Evolutionary conservation across 805 yeast species (phyloP), one percentile per base, ranked within the genome.

Genomic region (Yamadazyma takamatsuzukensis): DNA sequence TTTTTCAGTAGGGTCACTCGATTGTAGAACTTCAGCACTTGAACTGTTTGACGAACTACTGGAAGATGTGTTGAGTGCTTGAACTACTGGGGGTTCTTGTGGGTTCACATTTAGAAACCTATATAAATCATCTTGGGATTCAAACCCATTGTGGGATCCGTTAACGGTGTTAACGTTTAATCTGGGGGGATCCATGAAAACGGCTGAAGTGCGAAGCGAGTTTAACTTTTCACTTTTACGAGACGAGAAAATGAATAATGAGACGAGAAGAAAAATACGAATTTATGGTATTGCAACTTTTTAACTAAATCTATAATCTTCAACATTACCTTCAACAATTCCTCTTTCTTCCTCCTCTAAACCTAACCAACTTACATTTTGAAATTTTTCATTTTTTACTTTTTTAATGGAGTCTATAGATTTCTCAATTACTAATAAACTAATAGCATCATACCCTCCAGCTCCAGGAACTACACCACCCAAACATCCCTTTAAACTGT

Each of bases 381-480:
- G 34, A 37, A 78, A 74, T 4, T 48, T 44, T 1, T 40, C 36
- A 0, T 35, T 30, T 8, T 31, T 27, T 7, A 59, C 51, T 3
- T 27, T 34, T 4, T 27, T 19, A 12, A 62, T 63, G 8, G 45
- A 39, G 2, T 48, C 55, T 3, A 73, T 53, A 2, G 73, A 54
- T 1, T 56, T 49, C 17, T 72, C 76, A 2, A 73, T 67, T 2
- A 82, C 80, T 17, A 93, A 56, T 17, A 90, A 49, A 35, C 94
- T 75, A 13, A 93, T 75, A 1, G 98, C 98, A 63, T 93, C 98
- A 52, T 79, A 83, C 0, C 98, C 98, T 17, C 98, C 98, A 0
- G 98, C 98, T 2, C 98, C 98, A 0, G 98, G 98, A 3, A 93
- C 95, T 21, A 93, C 89, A n/a, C 96, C 97, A 0, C 96, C 95